A percentile compares a stretch with the other conserved stretches of the same genome.
phyloP scores from a whole-genome alignment of 2,329 filamentous ascomycete genomes.

The Phyllachora maydis region DNA sequence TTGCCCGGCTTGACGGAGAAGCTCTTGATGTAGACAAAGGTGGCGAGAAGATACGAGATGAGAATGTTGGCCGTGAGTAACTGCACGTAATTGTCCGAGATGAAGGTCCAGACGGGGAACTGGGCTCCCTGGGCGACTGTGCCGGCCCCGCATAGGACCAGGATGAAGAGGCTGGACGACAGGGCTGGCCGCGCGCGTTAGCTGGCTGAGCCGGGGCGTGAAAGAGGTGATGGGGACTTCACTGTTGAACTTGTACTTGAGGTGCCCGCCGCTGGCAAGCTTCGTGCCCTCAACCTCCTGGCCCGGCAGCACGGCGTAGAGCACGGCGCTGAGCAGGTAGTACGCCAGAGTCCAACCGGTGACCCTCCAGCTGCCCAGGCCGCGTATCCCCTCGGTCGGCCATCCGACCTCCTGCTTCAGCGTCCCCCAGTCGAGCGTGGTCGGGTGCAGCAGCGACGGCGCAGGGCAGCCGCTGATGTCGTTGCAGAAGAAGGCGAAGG shows the following conservation, averaged over 20 bases:
- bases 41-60: conserved; percentile 51
- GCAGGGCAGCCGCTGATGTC: conserved; percentile 81
- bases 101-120: conserved; percentile 80
- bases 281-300: conserved; percentile 48
- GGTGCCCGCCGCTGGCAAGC: conserved; percentile 47
- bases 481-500: conserved; percentile 74
- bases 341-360: conserved; percentile 55
- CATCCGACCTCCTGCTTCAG: conserved; percentile 70
- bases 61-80: conserved; percentile 68
- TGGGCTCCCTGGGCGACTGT: conserved; percentile 59
- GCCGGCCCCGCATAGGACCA: conserved; percentile 51
- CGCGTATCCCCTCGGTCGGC: conserved; percentile 48
- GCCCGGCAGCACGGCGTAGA: conserved; percentile 62
- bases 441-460: conserved; percentile 56
- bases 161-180: conserved; percentile 50
- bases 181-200: conserved; percentile 34
- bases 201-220: background rate
- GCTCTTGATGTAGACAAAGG: conserved; percentile 63
- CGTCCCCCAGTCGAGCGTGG: conserved; percentile 46
- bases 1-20: conserved; percentile 68
- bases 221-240: conserved; percentile 6
- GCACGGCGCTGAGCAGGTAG: conserved; percentile 52
- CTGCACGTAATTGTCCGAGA: conserved; percentile 77
- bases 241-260: conserved; percentile 73
- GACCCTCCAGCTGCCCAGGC: conserved; percentile 48